Evolutionary conservation across 2,329 filamentous ascomycete genomes (phyloP), one percentile per base, ranked within the genome.

Genomic region (Aspergillus calidoustus): DNA sequence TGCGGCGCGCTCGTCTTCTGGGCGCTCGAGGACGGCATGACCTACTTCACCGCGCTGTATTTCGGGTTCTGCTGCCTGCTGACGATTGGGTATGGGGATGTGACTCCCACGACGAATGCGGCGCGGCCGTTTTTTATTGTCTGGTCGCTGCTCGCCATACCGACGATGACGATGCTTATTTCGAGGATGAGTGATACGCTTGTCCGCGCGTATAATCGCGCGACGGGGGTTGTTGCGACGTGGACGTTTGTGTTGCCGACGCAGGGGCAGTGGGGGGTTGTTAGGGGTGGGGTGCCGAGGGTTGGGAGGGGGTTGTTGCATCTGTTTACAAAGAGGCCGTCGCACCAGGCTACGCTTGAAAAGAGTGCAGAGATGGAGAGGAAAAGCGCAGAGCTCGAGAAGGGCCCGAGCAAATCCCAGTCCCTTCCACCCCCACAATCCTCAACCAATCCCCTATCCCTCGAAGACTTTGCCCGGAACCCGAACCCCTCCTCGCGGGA

Each of bases 41-140:
- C 34, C 8, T 41, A 41, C 34, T 85, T 85, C 61, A 70, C 79
- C 5, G 73, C 79, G 0, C 69, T 86, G 1, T 86, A 86, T 68
- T 86, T 86, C 67, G 74, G 81, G 5, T 86, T 83, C 66, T 80
- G 79, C 0, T 80, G 79, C 4, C 78, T 86, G 11, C 68, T 85
- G 28, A 86, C 84, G 0, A 84, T 86, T 49, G 84, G 84, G 2
- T 86, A 86, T 64, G 84, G 84, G 30, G 83, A 86, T 64, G 74
- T 79, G 23, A 72, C 74, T 1, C 81, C 80, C 0, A 71, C 74
- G 15, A 81, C 78, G 54, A 85, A 85, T 64, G 77, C 81, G 13
- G 82, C 82, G 8, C 83, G 81, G 66, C 77, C 82, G 1, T 86
- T 86, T 66, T 86, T 86, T 66, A 82, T 86, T 1, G 80, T 86